phyloP scores from a whole-genome alignment of 2,329 filamentous ascomycete species.

The Niveomyces coronatus region DNA sequence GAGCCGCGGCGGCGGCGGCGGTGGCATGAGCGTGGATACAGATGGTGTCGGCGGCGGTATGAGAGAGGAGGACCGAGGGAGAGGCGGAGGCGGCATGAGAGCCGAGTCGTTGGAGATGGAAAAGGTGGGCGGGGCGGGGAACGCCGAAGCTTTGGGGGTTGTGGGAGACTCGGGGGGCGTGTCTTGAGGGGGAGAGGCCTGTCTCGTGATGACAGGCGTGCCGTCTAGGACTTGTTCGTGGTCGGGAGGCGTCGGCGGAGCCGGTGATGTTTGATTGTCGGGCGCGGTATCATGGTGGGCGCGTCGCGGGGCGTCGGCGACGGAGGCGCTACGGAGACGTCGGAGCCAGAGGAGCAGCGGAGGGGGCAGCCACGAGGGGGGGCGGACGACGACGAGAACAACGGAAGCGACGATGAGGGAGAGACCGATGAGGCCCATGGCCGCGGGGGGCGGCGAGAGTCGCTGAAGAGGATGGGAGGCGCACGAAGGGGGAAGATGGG shows the following conservation, averaged over 20 bases:
- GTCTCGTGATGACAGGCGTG: too few relatives aligned
- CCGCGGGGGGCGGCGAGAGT: not conserved
- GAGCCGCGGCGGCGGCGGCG: constrained; percentile 12
- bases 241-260: constrained; percentile 8
- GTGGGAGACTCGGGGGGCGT: constrained; percentile 1
- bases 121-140: constrained; percentile 35
- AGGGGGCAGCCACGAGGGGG: constrained; percentile 35
- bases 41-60: not conserved
- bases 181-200: too few relatives aligned
- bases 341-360: constrained; percentile 10
- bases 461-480: not conserved
- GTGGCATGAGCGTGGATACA: constrained; percentile 8
- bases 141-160: constrained; percentile 25
- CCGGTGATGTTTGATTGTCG: not conserved
- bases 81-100: constrained; percentile 12
- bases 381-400: constrained; percentile 45
- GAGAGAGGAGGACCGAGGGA: not conserved
- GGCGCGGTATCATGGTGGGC: not conserved
- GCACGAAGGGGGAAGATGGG: not conserved
- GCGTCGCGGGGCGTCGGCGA: constrained; percentile 1
- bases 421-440: constrained; percentile 48
- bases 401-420: constrained; percentile 53
- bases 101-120: constrained; percentile 28
- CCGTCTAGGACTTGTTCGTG: not conserved
- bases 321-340: not conserved